phyloP scores from a whole-genome alignment of 1,284 basidiomycete genomes.

The Leccinum pallidistipes region DNA sequence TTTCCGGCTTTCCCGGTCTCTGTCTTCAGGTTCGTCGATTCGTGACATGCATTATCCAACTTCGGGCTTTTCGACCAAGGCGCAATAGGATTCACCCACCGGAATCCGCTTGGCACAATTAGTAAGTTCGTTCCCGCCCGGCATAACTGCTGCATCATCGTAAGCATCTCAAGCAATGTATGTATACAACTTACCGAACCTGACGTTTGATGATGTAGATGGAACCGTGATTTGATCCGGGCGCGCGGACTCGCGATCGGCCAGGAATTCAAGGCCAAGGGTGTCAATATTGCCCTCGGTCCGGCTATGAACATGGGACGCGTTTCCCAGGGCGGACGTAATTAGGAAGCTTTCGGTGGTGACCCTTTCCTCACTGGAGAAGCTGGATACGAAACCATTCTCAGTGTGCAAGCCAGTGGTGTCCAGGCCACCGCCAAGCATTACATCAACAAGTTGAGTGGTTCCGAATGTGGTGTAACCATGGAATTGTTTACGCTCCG shows the following conservation, averaged over 20 bases:
- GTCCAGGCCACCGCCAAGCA: slow-evolving; percentile 71
- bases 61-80: background rate
- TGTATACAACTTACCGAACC: background rate
- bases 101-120: slow-evolving; percentile 44
- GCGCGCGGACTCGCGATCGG: slow-evolving; percentile 71
- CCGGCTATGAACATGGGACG: slow-evolving; percentile 58
- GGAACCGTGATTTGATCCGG: slow-evolving; percentile 46
- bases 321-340: slow-evolving; percentile 53
- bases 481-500: slow-evolving; percentile 11
- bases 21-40: slow-evolving; percentile 30
- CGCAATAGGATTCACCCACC: slow-evolving; percentile 48
- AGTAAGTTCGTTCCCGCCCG: slow-evolving; percentile 51
- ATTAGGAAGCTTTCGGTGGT: slow-evolving; percentile 70
- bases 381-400: slow-evolving; percentile 58
- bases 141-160: slow-evolving; percentile 54
- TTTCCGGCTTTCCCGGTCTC: slow-evolving; percentile 31
- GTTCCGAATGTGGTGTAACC: background rate
- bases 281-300: slow-evolving; percentile 63
- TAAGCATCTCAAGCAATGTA: slow-evolving; percentile 33
- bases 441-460: slow-evolving; percentile 53
- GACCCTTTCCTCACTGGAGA: slow-evolving; percentile 70
- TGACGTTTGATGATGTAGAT: slow-evolving; percentile 14
- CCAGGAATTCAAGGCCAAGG: slow-evolving; percentile 73
- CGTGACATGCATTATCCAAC: slow-evolving; percentile 21
- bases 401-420: slow-evolving; percentile 64